Percentiles rank a stretch among this genome's conserved stretches.
These are phyloP conservation scores for Cocos nucifera DNA, from an alignment of 176 grass and related monocot species.

Conservation along the genomic window DNA sequence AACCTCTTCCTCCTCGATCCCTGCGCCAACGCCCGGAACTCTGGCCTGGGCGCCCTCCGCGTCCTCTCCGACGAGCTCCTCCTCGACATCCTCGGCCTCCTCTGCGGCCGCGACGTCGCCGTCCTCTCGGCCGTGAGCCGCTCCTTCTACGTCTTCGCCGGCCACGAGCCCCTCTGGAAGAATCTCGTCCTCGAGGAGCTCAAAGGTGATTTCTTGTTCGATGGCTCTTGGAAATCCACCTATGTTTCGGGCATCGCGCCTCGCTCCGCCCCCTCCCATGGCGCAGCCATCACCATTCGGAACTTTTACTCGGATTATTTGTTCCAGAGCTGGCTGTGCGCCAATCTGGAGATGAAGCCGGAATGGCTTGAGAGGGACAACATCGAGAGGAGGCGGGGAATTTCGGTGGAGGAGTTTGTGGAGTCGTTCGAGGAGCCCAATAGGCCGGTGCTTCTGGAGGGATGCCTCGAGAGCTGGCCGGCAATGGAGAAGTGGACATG, in stretches of 20 bases:
- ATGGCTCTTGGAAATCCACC: constrained; percentile 50
- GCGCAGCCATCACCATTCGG: constrained; percentile 25
- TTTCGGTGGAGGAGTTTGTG: constrained; percentile 63
- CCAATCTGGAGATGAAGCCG: constrained; percentile 87
- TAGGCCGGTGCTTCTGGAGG: constrained; percentile 74
- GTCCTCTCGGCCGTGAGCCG: constrained; percentile 44
- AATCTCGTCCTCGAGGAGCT: constrained; percentile 48
- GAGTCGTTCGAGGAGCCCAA: constrained; percentile 59
- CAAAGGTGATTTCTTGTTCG: constrained; percentile 46
- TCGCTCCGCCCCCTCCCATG: constrained; percentile 1
- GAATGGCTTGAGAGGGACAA: constrained; percentile 78
- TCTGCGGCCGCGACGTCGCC: constrained; percentile 37
- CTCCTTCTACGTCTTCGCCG: constrained; percentile 61
- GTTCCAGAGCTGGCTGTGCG: constrained; percentile 95
- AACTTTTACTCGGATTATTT: constrained; percentile 93
- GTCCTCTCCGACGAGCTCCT: constrained; percentile 55
- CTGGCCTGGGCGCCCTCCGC: constrained; percentile 45
- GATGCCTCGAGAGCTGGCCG: constrained; percentile 69
- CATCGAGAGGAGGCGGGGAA: constrained; percentile 50
- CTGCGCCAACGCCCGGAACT: constrained; percentile 50
- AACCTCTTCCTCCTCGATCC: constrained; percentile 53
- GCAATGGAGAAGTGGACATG: constrained; percentile 55
- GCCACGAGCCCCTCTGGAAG: constrained; percentile 66
- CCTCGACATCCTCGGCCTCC: constrained; percentile 64
- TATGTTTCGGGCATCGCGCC: constrained; percentile 29